Evolutionary conservation across 202 grass and related monocot genomes (phyloP).

Genomic region (Schoenoplectus tabernaemontani): DNA sequence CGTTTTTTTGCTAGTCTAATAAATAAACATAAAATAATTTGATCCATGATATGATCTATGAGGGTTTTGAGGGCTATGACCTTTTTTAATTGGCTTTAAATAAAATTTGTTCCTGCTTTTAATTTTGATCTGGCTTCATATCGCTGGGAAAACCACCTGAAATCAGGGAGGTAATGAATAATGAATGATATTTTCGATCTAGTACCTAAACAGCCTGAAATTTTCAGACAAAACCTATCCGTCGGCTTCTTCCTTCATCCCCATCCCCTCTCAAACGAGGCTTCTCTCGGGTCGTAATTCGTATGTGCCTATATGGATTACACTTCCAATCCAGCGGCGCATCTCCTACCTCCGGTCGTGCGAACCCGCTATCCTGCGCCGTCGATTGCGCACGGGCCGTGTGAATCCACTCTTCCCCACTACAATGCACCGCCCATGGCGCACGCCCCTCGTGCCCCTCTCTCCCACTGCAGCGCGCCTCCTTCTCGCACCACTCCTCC

Average conservation of each 20-base stretch:
- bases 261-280: not conserved
- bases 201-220: not conserved
- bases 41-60: no score
- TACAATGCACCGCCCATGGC: not conserved
- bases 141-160: not conserved
- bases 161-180: no score
- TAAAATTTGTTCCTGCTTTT: no score
- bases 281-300: not conserved
- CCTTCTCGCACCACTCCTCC: not conserved
- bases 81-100: no score
- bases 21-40: no score
- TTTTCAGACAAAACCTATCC: not conserved
- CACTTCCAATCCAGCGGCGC: not conserved
- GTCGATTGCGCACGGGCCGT: not conserved
- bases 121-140: no score
- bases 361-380: not conserved
- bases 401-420: not conserved
- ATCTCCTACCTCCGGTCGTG: not conserved
- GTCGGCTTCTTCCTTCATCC: not conserved
- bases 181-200: not conserved
- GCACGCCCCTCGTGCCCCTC: not conserved
- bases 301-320: no score
- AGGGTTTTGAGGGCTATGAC: no score
- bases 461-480: not conserved
- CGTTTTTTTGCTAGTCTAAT: no score